Base-by-base conservation (phyloP, 202 grass and related monocot species). In the Brachypodium distachyon region DNA sequence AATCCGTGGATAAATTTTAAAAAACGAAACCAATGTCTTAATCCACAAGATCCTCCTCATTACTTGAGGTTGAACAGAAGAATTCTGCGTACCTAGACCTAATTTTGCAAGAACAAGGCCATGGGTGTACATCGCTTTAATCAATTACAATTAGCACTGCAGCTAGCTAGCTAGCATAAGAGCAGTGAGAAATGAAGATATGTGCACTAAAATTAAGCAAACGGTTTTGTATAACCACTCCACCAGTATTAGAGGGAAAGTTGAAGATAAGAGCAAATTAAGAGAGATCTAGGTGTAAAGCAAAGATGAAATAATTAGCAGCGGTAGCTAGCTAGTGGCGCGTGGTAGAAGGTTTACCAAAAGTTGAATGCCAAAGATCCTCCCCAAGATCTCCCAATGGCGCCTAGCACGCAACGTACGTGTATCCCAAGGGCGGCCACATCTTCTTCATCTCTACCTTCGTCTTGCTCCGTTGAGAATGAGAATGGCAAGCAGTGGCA, bases 311-410 rank as follows among this genome's bases (percentile, higher is more conserved):
- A 78, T 60, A 76, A 83, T 28, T 28, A n/a, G 18, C 14, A 7
- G 31, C 13, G 6, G 25, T 29, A 67, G 53, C 5, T 73, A 67
- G 39, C 7, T 73, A 79, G 61, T 78, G 74, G 68, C n/a, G n/a
- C n/a, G n/a, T 74, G 27, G 85, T 59, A 67, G 36, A 43, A 27
- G 70, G 44, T 77, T 84, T 68, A 88, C 86, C 81, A 72, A n/a
- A n/a, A 64, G 77, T 77, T 70, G 55, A 87, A 41, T 78, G 67
- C 46, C 55, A 81, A 84, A 84, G 44, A 83, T 79, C 59, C 59
- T 87, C 61, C 60, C 75, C 68, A 9, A 22, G 65, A 48, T 80
- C 64, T 56, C 56, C 62, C 86, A 88, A 81, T 84, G 71, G 56
- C 29, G 47, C 31, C 51, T 62, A 61, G 73, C 70, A 51, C 72